Conservation (phyloP, 495 filamentous ascomycete species). For the Hypoxylon subgilvum region DNA sequence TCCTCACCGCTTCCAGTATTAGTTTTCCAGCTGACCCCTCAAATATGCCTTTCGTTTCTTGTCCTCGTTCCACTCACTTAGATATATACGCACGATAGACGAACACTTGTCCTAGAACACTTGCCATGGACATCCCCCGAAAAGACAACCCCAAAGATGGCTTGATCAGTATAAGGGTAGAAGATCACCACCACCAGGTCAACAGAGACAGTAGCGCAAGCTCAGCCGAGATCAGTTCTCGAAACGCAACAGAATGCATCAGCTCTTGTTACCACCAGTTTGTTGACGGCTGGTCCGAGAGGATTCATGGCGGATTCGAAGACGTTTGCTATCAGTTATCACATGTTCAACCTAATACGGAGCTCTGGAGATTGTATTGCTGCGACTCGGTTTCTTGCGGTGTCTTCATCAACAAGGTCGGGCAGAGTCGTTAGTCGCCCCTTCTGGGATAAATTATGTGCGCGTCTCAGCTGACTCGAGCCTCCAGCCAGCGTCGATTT, state of each 20-base stretch:
- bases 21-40: neutral
- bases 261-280: conserved; percentile 34
- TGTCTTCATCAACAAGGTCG: conserved; percentile 43
- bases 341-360: conserved; percentile 18
- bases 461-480: conserved; percentile 34
- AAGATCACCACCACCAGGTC: neutral
- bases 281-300: conserved; percentile 18
- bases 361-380: conserved; percentile 52
- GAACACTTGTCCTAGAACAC: conserved; percentile 1
- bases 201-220: neutral
- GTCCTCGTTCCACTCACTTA: conserved; percentile 13
- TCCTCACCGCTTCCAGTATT: conserved; percentile 13
- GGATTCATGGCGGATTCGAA: conserved; percentile 8
- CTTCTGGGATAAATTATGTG: neutral
- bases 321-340: conserved; percentile 37
- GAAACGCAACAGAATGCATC: conserved; percentile 32
- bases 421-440: conserved; percentile 53
- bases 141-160: neutral
- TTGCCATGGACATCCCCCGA: conserved; percentile 25
- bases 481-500: conserved; percentile 49
- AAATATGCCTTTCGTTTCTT: conserved; percentile 38
- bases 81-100: conserved; percentile 28
- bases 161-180: neutral
- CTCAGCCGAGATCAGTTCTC: conserved; percentile 14
- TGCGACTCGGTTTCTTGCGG: conserved; percentile 54